Conservation (phyloP, 1,139 yeast genomes). For the Blastobotrys serpentis region DNA sequence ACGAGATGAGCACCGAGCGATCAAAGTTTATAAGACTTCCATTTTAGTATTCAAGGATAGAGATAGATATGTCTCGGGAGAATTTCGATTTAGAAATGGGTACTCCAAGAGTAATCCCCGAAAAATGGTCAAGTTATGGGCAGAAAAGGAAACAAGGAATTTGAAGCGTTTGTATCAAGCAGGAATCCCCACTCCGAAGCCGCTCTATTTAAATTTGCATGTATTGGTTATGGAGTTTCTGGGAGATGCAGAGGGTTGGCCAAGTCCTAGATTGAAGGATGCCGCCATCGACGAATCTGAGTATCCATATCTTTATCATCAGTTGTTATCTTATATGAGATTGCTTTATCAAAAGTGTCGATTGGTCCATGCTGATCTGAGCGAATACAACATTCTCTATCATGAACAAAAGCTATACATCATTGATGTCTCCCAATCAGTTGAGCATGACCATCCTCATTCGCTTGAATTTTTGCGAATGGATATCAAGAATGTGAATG, state of each 20-base stretch:
- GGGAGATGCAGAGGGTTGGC: slow-evolving; percentile 66
- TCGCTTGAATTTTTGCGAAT: slow-evolving; percentile 89
- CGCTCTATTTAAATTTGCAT: slow-evolving; percentile 82
- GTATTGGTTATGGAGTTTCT: slow-evolving; percentile 94
- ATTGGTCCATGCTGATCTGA: slow-evolving; percentile 92
- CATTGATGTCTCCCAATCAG: slow-evolving; percentile 96
- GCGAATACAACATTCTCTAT: slow-evolving; percentile 87
- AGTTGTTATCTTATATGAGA: slow-evolving; percentile 81
- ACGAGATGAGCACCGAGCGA: slow-evolving; percentile 57
- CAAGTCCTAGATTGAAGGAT: slow-evolving; percentile 86
- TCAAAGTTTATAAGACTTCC: slow-evolving; percentile 93
- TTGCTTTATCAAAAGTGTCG: slow-evolving; percentile 84
- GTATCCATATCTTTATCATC: slow-evolving; percentile 65
- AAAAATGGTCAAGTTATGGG: slow-evolving; percentile 98
- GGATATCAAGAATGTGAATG: slow-evolving; percentile 96
- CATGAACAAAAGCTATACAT: slow-evolving; percentile 79
- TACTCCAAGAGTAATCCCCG: slow-evolving; percentile 89
- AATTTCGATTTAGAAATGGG: slow-evolving; percentile 82
- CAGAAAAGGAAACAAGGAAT: slow-evolving; percentile 94
- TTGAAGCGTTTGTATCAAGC: slow-evolving; percentile 72
- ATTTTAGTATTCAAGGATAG: slow-evolving; percentile 94
- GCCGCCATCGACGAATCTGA: slow-evolving; percentile 55
- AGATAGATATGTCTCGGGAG: slow-evolving; percentile 95
- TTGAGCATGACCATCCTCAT: slow-evolving; percentile 98
- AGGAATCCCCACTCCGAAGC: slow-evolving; percentile 92